Evolutionary conservation across 2,329 filamentous ascomycete genomes (phyloP).

Genomic region (Pseudogymnoascus sp.): DNA sequence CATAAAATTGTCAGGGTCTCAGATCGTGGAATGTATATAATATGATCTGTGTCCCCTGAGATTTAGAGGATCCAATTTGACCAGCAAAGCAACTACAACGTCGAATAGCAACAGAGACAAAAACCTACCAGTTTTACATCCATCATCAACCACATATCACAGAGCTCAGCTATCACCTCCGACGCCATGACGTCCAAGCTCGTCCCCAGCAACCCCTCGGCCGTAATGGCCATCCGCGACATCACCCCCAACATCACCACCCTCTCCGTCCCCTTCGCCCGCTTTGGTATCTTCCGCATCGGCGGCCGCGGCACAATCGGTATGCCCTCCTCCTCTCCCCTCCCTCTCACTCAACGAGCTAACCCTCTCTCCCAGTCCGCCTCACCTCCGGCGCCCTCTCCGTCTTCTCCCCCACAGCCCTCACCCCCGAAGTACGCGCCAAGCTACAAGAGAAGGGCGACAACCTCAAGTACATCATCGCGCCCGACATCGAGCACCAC

Average conservation of each 20-base stretch:
- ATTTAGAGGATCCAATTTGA: neutral
- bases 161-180: neutral
- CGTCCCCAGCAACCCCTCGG: slow-evolving; percentile 61
- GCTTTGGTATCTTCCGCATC: slow-evolving; percentile 71
- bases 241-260: slow-evolving; percentile 72
- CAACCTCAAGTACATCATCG: slow-evolving; percentile 74
- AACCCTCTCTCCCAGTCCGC: slow-evolving; percentile 48
- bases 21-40: neutral
- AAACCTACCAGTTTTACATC: neutral
- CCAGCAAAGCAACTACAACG: neutral
- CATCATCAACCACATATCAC: neutral
- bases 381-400: slow-evolving; percentile 70
- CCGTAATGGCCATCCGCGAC: slow-evolving; percentile 85
- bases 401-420: slow-evolving; percentile 83
- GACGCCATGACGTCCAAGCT: slow-evolving; percentile 30
- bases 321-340: slow-evolving; percentile 32
- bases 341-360: neutral
- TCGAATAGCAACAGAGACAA: neutral
- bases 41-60: neutral
- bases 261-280: slow-evolving; percentile 74
- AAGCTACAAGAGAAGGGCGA: slow-evolving; percentile 60
- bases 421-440: slow-evolving; percentile 64
- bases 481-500: slow-evolving; percentile 88
- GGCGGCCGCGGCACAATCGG: slow-evolving; percentile 82
- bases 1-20: neutral